A percentile compares a stretch with the other conserved stretches of the same genome.
phyloP scores from a whole-genome alignment of 1,284 basidiomycete species.

The Somion occarium region DNA sequence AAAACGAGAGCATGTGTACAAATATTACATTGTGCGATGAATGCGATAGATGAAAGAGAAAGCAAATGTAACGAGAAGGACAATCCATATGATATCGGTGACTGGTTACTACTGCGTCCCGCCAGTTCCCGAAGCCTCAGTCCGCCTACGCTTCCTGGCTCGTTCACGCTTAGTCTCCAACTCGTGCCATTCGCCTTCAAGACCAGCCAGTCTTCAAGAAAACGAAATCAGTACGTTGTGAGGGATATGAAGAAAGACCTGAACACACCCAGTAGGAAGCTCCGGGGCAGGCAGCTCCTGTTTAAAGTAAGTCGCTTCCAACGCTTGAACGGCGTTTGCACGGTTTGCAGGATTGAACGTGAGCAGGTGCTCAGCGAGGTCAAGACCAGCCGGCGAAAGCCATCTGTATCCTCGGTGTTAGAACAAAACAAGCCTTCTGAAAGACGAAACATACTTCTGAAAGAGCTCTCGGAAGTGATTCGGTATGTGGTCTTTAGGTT shows the following conservation, averaged over 20 bases:
- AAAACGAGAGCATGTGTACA: constrained; percentile 17
- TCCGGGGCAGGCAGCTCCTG: constrained; percentile 72
- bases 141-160: constrained; percentile 67
- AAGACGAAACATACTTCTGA: constrained; percentile 53
- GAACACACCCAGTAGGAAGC: constrained; percentile 73
- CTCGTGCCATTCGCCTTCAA: constrained; percentile 95
- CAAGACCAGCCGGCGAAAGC: constrained; percentile 78
- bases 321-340: constrained; percentile 77
- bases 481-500: constrained; percentile 71
- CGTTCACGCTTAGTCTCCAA: constrained; percentile 84
- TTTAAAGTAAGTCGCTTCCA: constrained; percentile 80
- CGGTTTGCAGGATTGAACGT: constrained; percentile 80
- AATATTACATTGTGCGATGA: constrained; percentile 19
- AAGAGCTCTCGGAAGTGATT: constrained; percentile 79
- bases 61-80: constrained; percentile 10
- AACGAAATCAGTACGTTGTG: constrained; percentile 14
- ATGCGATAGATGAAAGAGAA: constrained; percentile 14
- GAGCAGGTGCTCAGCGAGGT: constrained; percentile 80
- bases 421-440: background rate
- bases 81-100: constrained; percentile 1
- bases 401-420: constrained; percentile 43
- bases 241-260: constrained; percentile 3
- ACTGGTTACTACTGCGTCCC: constrained; percentile 9
- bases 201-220: constrained; percentile 54
- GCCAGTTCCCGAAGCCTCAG: constrained; percentile 26